Base-by-base conservation (phyloP, 129 eudicot genomes). In the Smallanthus sonchifolius region DNA sequence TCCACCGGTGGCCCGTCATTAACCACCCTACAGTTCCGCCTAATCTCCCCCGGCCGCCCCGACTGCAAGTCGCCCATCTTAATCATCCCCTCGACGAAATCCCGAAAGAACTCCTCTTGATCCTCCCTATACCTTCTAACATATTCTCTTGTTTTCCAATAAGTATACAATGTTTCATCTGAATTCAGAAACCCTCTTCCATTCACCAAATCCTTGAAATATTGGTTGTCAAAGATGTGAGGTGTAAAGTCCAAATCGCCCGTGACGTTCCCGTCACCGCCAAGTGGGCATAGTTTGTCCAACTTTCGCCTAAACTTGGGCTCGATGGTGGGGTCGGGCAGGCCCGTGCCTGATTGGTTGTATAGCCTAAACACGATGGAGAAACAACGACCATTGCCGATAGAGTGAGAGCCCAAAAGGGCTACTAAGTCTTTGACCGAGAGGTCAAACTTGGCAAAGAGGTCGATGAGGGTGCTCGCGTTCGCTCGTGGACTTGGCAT, bases 401-500 rank as follows among this genome's bases (percentile, higher is more conserved):
- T 88, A 2, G 98, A 88, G 79, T 94, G 98, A 13, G 98, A 88
- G 35, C 98, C 98, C 0, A 96, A 94, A 24, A 94, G 96, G 73
- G 97, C 91, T 20, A 94, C 98, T 5, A 94, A 60, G 68, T 94
- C 97, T 74, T 80, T 74, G 32, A 86, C 83, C 3, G 98, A 86
- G 73, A 94, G 97, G 72, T 90, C 79, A 62, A 60, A 85, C 67
- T 54, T 84, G 11, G 70, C 69, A 71, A 90, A 94, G 67, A 94
- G 91, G 72, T 81, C 80, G 7, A 88, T 86, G 62, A 94, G 92
- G 49, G 10, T 54, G 38, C 75, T 88, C 4, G 98, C 91, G 61
- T 94, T 83, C 74, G 98, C 86, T 74, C 96, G 81, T 2, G 98
- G 98, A 72, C 98, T 93, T 13, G 98, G 98, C 93, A 93, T 93